phyloP scores from a whole-genome alignment of 805 yeast species.

The Ogataea sp. region DNA sequence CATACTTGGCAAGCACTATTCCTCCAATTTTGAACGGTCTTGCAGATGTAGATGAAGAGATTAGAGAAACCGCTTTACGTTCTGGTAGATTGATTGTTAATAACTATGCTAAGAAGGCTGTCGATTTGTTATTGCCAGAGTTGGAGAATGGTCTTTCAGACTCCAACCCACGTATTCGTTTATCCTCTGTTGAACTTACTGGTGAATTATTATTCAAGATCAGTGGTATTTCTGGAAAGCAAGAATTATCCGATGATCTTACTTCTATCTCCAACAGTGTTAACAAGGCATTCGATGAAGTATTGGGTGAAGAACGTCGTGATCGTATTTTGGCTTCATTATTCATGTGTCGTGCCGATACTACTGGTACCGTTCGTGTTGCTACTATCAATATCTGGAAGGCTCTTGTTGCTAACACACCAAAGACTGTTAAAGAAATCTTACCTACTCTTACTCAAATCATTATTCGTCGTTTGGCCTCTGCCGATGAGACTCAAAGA shows the following conservation, averaged over 20 bases:
- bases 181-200: conserved; percentile 89
- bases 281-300: conserved; percentile 58
- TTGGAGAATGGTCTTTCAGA: conserved; percentile 85
- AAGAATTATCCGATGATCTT: conserved; percentile 54
- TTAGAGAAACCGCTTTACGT: conserved; percentile 82
- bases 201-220: conserved; percentile 93
- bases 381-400: conserved; percentile 96
- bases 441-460: conserved; percentile 74
- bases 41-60: conserved; percentile 82
- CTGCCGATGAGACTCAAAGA: conserved; percentile 71
- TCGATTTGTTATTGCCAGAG: conserved; percentile 89
- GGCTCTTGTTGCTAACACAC: conserved; percentile 91
- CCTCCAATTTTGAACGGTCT: conserved; percentile 90
- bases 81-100: conserved; percentile 89
- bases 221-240: conserved; percentile 79
- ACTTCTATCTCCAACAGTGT: conserved; percentile 41
- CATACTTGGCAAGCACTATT: conserved; percentile 76
- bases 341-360: conserved; percentile 91
- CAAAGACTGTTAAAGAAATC: conserved; percentile 87
- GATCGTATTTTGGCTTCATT: conserved; percentile 79
- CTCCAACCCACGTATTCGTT: conserved; percentile 74
- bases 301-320: conserved; percentile 82
- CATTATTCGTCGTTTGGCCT: conserved; percentile 76
- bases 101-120: conserved; percentile 87
- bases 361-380: conserved; percentile 76